Percentiles rank a stretch among this genome's conserved stretches.
Evolutionary conservation across 495 filamentous ascomycete genomes (phyloP).

Genomic region (Tuber aestivum): DNA sequence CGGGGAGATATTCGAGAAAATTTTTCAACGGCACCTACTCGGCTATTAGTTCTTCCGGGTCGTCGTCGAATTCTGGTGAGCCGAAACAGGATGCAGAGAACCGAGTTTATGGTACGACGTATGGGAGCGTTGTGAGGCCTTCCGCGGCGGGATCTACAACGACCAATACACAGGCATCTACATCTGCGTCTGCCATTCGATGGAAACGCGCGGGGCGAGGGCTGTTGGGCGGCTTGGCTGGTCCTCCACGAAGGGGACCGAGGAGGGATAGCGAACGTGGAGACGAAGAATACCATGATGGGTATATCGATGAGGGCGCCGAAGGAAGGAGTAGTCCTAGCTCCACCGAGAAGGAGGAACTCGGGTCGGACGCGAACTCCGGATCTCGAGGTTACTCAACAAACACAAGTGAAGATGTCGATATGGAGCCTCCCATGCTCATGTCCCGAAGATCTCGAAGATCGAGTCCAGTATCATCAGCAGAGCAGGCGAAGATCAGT

Average conservation of each 20-base stretch:
- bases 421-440: conserved; percentile 14
- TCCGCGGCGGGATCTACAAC: conserved; percentile 20
- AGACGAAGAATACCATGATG: conserved; percentile 31
- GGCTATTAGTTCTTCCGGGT: conserved; percentile 20
- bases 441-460: conserved; percentile 36
- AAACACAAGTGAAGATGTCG: conserved; percentile 17
- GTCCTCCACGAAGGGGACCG: conserved; percentile 38
- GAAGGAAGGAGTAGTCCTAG: conserved; percentile 14
- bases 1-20: conserved; percentile 30
- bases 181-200: conserved; percentile 37
- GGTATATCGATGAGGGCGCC: conserved; percentile 30
- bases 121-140: conserved; percentile 30
- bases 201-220: conserved; percentile 41
- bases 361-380: conserved; percentile 25
- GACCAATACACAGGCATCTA: conserved; percentile 30
- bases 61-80: conserved; percentile 28
- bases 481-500: conserved; percentile 17
- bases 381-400: conserved; percentile 23
- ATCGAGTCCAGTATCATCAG: conserved; percentile 33
- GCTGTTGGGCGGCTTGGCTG: conserved; percentile 36
- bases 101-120: conserved; percentile 16
- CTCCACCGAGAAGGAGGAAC: conserved; percentile 18
- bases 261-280: conserved; percentile 36
- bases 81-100: conserved; percentile 24
- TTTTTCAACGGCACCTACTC: conserved; percentile 19